Percentiles rank a stretch among this genome's conserved stretches.
phyloP scores from a whole-genome alignment of 352 stramenopile genomes.

The Phytopythium kandeliae region DNA sequence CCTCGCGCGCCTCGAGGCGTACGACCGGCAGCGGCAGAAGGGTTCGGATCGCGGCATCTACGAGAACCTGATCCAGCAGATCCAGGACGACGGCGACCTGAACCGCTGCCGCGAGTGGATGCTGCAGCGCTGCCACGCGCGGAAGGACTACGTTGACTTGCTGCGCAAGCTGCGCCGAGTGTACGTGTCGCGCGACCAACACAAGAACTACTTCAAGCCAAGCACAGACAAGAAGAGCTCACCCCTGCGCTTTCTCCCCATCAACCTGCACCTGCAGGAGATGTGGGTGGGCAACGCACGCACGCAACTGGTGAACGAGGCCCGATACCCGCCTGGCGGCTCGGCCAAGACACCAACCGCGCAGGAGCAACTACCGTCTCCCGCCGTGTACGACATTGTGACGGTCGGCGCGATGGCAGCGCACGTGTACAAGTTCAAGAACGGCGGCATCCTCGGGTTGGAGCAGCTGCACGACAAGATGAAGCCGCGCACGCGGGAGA shows the following conservation, averaged over 20 bases:
- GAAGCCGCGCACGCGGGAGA: conserved; percentile 51
- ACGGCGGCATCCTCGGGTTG: conserved; percentile 69
- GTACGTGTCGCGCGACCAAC: conserved; percentile 61
- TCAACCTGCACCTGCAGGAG: conserved; percentile 83
- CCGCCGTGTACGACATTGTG: conserved; percentile 74
- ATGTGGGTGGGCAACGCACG: conserved; percentile 73
- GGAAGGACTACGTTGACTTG: conserved; percentile 69
- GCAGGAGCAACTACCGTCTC: not conserved
- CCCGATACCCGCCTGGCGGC: conserved; percentile 15
- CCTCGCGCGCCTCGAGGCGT: conserved; percentile 67
- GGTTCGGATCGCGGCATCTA: conserved; percentile 79
- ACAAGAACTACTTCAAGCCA: conserved; percentile 83
- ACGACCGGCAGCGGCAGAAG: conserved; percentile 72
- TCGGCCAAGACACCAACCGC: conserved; percentile 23
- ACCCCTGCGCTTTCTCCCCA: conserved; percentile 70
- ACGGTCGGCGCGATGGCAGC: conserved; percentile 84
- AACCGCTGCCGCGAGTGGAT: conserved; percentile 84
- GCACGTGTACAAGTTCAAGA: conserved; percentile 88
- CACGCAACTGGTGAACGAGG: conserved; percentile 14
- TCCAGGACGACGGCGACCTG: conserved; percentile 81
- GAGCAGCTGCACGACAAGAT: conserved; percentile 70
- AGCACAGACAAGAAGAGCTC: conserved; percentile 85
- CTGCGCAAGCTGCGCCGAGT: conserved; percentile 53
- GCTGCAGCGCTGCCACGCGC: conserved; percentile 51
- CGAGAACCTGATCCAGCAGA: conserved; percentile 86